These are phyloP conservation scores for Clavulina sp. DNA, from an alignment of 768 basidiomycete species.

Conservation along the genomic window DNA sequence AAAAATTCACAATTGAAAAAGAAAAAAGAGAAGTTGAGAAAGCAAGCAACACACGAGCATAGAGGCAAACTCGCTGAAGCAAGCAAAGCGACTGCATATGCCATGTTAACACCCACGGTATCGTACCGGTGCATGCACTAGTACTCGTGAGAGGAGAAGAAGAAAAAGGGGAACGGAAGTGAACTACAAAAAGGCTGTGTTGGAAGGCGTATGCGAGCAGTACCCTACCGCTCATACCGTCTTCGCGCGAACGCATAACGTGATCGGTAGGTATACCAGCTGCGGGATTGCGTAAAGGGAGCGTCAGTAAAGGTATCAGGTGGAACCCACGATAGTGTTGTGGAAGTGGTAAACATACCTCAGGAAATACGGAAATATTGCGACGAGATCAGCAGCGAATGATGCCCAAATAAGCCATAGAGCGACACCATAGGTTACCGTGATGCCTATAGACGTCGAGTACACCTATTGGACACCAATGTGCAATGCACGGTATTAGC, in stretches of 20 bases:
- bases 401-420: slow-evolving; percentile 11
- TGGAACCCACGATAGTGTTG: background rate
- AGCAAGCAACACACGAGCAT: too few relatives aligned
- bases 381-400: slow-evolving; percentile 9
- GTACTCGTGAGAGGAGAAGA: background rate
- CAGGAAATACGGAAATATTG: slow-evolving; percentile 10
- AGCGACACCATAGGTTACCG: slow-evolving; percentile 5
- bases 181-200: background rate
- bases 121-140: background rate
- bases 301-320: background rate
- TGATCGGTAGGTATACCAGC: background rate
- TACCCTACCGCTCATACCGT: background rate
- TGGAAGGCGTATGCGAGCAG: background rate
- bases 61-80: too few relatives aligned
- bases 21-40: too few relatives aligned
- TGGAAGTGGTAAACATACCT: slow-evolving; percentile 4
- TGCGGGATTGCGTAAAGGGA: background rate
- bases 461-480: too few relatives aligned
- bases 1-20: too few relatives aligned
- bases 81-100: background rate
- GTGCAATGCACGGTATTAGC: too few relatives aligned
- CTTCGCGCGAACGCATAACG: background rate
- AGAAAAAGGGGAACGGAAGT: background rate
- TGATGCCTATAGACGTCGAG: slow-evolving; percentile 4
- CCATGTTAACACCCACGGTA: background rate